phyloP scores from a whole-genome alignment of 805 yeast species.

The Lipomyces spencermartinsiae region DNA sequence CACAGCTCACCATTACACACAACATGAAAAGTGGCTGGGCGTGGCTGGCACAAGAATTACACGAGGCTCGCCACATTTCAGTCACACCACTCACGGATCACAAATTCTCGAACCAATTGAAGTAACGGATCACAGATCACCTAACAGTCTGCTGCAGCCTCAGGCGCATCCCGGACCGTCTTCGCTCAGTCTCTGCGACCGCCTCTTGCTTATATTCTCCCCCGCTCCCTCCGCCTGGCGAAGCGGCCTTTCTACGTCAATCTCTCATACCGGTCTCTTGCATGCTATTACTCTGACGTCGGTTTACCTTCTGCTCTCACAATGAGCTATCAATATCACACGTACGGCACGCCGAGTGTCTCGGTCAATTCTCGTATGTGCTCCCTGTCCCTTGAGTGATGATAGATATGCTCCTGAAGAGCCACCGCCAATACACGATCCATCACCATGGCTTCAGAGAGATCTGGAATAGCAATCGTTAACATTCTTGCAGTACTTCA shows the following conservation, averaged over 20 bases:
- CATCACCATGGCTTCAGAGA: background rate
- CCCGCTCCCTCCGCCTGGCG: background rate
- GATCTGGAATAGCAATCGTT: constrained; percentile 3
- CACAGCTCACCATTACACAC: no score
- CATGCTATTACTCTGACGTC: background rate
- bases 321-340: constrained; percentile 32
- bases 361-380: constrained; percentile 17
- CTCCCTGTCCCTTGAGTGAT: background rate
- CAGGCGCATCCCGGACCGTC: background rate
- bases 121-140: background rate
- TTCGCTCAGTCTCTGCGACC: background rate
- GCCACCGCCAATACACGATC: background rate
- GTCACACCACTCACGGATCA: background rate
- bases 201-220: background rate
- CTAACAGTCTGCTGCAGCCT: background rate
- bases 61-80: background rate
- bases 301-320: background rate
- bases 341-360: constrained; percentile 19
- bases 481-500: constrained; percentile 25
- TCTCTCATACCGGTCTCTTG: no score
- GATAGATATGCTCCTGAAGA: background rate
- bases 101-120: background rate
- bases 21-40: no score
- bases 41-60: no score
- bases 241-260: background rate